Conservation (phyloP, 1,139 yeast species). For the Hansenula sp. region DNA sequence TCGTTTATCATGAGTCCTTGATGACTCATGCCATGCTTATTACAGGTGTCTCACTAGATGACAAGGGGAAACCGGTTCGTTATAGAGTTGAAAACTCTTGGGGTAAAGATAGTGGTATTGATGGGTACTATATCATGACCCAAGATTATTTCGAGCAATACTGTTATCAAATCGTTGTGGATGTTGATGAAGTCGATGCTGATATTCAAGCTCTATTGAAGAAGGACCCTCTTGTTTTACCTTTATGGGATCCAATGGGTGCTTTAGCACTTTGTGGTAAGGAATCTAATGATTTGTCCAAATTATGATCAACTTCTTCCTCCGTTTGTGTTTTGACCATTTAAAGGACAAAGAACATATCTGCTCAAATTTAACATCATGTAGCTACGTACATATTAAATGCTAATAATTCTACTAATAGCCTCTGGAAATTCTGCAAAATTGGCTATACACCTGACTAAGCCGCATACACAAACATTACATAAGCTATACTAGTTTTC, state of each 20-base stretch:
- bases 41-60: slow-evolving; percentile 69
- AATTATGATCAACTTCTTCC: background rate
- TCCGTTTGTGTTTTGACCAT: no score
- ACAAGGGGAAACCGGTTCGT: slow-evolving; percentile 53
- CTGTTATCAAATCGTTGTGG: slow-evolving; percentile 78
- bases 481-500: background rate
- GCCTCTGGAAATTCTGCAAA: no score
- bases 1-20: slow-evolving; percentile 51
- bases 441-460: no score
- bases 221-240: slow-evolving; percentile 54
- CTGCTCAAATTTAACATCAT: no score
- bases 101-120: slow-evolving; percentile 73
- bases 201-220: slow-evolving; percentile 41
- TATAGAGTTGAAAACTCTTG: slow-evolving; percentile 87
- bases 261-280: slow-evolving; percentile 48
- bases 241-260: slow-evolving; percentile 87
- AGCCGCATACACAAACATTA: background rate
- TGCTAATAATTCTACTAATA: no score
- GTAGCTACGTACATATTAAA: no score
- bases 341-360: no score
- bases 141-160: slow-evolving; percentile 81
- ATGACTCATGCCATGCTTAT: slow-evolving; percentile 91
- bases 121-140: slow-evolving; percentile 77
- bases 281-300: background rate
- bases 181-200: slow-evolving; percentile 47